Evolutionary conservation across 352 stramenopile species (phyloP).

Genomic region (Pythium folliculosum): DNA sequence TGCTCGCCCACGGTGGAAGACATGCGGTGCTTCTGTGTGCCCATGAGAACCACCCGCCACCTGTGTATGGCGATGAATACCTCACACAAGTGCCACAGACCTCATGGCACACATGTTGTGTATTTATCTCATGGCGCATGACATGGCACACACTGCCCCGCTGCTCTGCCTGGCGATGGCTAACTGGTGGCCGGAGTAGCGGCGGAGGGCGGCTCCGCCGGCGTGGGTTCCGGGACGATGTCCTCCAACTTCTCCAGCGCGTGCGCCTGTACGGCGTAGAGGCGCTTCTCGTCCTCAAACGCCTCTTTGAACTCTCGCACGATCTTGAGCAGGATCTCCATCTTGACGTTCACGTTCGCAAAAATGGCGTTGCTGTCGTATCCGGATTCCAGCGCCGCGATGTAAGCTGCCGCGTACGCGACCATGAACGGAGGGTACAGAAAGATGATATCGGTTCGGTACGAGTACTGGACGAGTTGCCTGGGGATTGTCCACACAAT

Average conservation of each 20-base stretch:
- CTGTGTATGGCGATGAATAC: too few species aligned
- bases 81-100: too few species aligned
- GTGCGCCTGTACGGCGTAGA: conserved; percentile 57
- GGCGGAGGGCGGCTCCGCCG: conserved; percentile 29
- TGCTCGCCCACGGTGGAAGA: too few species aligned
- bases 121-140: too few species aligned
- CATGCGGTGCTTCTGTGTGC: too few species aligned
- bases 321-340: conserved; percentile 77
- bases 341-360: conserved; percentile 79
- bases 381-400: conserved; percentile 71
- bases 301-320: conserved; percentile 73
- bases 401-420: conserved; percentile 81
- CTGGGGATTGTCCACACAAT: conserved; percentile 29
- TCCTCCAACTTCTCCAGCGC: conserved; percentile 83
- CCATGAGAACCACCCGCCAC: too few species aligned
- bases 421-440: conserved; percentile 88
- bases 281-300: conserved; percentile 75
- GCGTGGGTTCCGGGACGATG: conserved; percentile 64
- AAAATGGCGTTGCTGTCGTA: conserved; percentile 84
- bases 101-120: too few species aligned
- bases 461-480: conserved; percentile 89
- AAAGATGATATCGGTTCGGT: conserved; percentile 85
- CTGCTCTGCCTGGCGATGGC: too few species aligned
- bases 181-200: too few species aligned
- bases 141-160: too few species aligned